These are phyloP conservation scores for Kurtzmaniella cleridarum DNA, from an alignment of 805 yeast genomes.

Conservation along the genomic window DNA sequence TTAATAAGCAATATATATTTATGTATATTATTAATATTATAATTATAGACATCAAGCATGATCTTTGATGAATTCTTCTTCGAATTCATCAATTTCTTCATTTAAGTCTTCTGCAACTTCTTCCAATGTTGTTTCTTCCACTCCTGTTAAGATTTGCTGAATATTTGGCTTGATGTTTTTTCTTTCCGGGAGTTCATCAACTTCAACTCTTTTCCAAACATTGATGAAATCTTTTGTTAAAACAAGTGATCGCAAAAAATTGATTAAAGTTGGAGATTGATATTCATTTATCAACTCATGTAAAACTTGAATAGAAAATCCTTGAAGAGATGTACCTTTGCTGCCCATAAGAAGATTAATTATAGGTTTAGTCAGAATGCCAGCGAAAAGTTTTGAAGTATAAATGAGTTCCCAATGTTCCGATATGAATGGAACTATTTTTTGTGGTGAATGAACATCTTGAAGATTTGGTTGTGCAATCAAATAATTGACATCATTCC, in stretches of 20 bases:
- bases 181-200: constrained; percentile 4
- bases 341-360: constrained; percentile 6
- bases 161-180: background rate
- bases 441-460: background rate
- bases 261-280: constrained; percentile 3
- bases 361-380: constrained; percentile 14
- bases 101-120: constrained; percentile 15
- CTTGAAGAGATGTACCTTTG: constrained; percentile 5
- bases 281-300: constrained; percentile 9
- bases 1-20: background rate
- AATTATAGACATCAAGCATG: background rate
- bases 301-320: constrained; percentile 5
- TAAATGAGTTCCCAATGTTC: constrained; percentile 18
- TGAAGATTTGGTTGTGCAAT: constrained; percentile 21
- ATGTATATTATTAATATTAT: too few relatives aligned
- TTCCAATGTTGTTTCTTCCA: constrained; percentile 5
- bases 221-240: constrained; percentile 18
- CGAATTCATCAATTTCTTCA: constrained; percentile 17
- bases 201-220: constrained; percentile 22
- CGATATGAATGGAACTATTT: background rate
- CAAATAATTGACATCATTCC: constrained; percentile 27
- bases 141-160: background rate
- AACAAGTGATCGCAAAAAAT: constrained; percentile 15
- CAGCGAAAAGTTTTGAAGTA: constrained; percentile 15
- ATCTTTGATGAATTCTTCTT: constrained; percentile 1